Evolutionary conservation across 306 rosid species (phyloP).

Genomic region (Sesbania bispinosa): DNA sequence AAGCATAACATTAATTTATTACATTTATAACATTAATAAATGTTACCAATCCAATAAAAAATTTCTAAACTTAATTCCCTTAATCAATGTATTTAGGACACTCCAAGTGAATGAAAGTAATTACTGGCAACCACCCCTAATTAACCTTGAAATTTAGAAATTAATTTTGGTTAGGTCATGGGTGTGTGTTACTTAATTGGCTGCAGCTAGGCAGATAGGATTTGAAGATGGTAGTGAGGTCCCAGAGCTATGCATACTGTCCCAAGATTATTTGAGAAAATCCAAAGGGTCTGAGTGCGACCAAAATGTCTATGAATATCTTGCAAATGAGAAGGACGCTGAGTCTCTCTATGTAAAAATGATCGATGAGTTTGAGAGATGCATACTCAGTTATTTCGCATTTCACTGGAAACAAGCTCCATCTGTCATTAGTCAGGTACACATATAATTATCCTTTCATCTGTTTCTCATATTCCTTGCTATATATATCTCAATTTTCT

Average conservation of each 20-base stretch:
- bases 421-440: conserved; percentile 55
- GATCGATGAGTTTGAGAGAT: conserved; percentile 63
- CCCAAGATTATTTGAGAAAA: conserved; percentile 52
- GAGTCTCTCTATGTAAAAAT: conserved; percentile 43
- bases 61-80: too few species aligned
- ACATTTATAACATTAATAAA: too few species aligned
- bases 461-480: neutral
- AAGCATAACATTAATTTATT: too few species aligned
- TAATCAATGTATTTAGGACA: too few species aligned
- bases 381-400: conserved; percentile 72
- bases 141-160: neutral
- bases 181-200: neutral
- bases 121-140: too few species aligned
- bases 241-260: conserved; percentile 54
- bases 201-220: conserved; percentile 76
- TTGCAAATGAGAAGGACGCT: conserved; percentile 38
- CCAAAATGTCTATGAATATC: conserved; percentile 46
- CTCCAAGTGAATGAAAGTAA: too few species aligned
- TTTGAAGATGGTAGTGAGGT: conserved; percentile 52
- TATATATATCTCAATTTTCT: neutral
- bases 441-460: neutral
- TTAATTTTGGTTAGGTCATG: neutral
- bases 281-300: conserved; percentile 54
- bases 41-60: too few species aligned
- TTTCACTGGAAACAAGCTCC: conserved; percentile 82